Evolutionary conservation across 208 protist genomes (phyloP).

Genomic region (Wallacemonas sp.): DNA sequence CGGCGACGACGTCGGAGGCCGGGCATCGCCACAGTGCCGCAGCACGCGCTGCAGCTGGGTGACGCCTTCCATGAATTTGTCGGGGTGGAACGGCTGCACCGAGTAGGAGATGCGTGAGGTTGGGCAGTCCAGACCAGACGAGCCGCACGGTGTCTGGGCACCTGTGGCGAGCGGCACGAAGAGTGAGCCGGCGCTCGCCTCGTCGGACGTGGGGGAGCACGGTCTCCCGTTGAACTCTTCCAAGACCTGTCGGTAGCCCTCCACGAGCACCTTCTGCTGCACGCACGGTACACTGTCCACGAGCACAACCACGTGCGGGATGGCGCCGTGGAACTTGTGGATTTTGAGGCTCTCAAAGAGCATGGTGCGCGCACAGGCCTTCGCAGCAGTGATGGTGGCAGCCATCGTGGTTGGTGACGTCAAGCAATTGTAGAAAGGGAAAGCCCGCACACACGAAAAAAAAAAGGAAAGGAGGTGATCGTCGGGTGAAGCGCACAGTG

Average conservation of each 20-base stretch:
- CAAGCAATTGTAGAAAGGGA: not conserved
- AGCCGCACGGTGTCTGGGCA: conserved; percentile 39
- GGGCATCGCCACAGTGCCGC: conserved; percentile 52
- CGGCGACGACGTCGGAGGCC: not conserved
- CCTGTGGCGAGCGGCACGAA: conserved; percentile 41
- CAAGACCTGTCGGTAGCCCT: conserved; percentile 75
- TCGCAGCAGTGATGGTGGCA: conserved; percentile 51
- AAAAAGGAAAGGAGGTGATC: conserved; percentile 15
- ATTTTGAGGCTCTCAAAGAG: conserved; percentile 76
- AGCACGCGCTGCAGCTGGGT: conserved; percentile 63
- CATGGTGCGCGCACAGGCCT: conserved; percentile 60
- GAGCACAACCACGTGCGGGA: conserved; percentile 78
- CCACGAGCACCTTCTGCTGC: conserved; percentile 65
- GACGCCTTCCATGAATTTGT: conserved; percentile 57
- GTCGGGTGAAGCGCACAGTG: no score
- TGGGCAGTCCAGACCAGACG: conserved; percentile 20
- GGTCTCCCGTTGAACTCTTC: conserved; percentile 38
- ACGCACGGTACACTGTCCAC: conserved; percentile 64
- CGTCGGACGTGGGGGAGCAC: not conserved
- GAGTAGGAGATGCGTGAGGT: conserved; percentile 57
- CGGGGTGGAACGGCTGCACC: conserved; percentile 53
- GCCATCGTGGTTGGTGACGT: not conserved
- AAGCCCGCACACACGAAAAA: not conserved
- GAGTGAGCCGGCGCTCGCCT: conserved; percentile 8
- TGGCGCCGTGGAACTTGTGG: conserved; percentile 56